Conservation (phyloP, 345 rosid genomes). For the Carallia brachiata region DNA sequence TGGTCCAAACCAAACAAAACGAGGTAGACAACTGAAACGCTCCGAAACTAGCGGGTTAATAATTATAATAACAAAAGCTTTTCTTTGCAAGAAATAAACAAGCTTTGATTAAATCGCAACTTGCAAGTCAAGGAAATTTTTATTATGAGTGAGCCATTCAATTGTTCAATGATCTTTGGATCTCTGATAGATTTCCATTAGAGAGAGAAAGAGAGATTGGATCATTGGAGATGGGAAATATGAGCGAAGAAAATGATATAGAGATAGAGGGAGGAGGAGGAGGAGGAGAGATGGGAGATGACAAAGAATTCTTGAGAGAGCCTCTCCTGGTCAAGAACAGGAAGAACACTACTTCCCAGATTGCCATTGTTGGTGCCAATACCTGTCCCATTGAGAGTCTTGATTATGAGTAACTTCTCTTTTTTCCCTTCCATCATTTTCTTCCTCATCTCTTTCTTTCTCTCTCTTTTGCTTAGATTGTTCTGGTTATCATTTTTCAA, state of each 20-base stretch:
- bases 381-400: constrained; percentile 84
- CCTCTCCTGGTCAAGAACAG: constrained; percentile 57
- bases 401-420: constrained; percentile 68
- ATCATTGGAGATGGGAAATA: too few species aligned
- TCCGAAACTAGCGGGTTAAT: too few species aligned
- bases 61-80: too few species aligned
- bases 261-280: constrained; percentile 22
- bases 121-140: too few species aligned
- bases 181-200: too few species aligned
- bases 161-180: too few species aligned
- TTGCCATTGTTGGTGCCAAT: constrained; percentile 91
- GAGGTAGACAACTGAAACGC: too few species aligned
- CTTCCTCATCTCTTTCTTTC: neutral
- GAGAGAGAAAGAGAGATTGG: too few species aligned
- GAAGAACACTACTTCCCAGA: constrained; percentile 74
- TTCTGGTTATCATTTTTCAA: neutral
- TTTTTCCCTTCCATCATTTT: neutral
- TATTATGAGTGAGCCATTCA: too few species aligned
- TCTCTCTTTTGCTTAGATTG: neutral
- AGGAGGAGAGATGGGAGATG: constrained; percentile 15
- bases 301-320: constrained; percentile 28
- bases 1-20: too few species aligned
- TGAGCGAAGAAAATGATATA: constrained; percentile 3
- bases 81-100: too few species aligned
- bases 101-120: too few species aligned